Percentiles rank a stretch among this genome's conserved stretches.
These are phyloP conservation scores for Neonectria sp. DNA, from an alignment of 2,329 filamentous ascomycete species.

Conservation along the genomic window DNA sequence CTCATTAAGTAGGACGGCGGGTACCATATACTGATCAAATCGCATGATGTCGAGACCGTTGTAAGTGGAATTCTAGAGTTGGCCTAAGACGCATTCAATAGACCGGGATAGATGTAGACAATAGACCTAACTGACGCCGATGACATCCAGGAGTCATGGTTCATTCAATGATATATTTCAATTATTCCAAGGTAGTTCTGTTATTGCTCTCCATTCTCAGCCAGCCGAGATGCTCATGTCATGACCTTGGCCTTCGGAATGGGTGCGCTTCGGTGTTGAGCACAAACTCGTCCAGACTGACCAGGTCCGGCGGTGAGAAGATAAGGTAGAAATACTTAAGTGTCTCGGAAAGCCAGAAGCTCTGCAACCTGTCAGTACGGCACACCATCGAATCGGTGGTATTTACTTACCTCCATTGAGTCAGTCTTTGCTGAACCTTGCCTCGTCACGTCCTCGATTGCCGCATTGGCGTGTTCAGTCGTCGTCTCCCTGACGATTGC, in stretches of 20 bases:
- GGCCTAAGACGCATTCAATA: conserved; percentile 23
- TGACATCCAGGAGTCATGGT: neutral
- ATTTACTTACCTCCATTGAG: conserved; percentile 69
- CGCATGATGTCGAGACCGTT: conserved; percentile 70
- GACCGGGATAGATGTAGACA: neutral
- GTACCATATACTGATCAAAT: conserved; percentile 80
- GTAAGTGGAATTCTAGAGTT: conserved; percentile 47
- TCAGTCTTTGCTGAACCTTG: conserved; percentile 61
- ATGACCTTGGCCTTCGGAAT: conserved; percentile 43
- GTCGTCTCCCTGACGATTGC: conserved; percentile 61
- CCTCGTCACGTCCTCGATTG: conserved; percentile 61
- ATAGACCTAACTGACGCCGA: neutral
- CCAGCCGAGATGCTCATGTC: conserved; percentile 10
- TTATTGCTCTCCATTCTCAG: conserved; percentile 10
- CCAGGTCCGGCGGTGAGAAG: conserved; percentile 73
- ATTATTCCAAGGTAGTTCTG: neutral
- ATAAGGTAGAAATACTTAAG: conserved; percentile 83
- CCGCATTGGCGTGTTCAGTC: conserved; percentile 63
- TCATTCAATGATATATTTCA: neutral
- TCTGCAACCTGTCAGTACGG: conserved; percentile 59
- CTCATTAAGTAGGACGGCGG: conserved; percentile 82
- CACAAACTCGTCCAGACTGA: conserved; percentile 79
- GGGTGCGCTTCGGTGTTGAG: conserved; percentile 70
- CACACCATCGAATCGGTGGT: conserved; percentile 11
- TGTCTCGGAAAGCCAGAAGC: conserved; percentile 83